Evolutionary conservation across 2,329 filamentous ascomycete species (phyloP), one percentile per base, ranked within the genome.

Genomic region (Tolypocladium pustulatum): DNA sequence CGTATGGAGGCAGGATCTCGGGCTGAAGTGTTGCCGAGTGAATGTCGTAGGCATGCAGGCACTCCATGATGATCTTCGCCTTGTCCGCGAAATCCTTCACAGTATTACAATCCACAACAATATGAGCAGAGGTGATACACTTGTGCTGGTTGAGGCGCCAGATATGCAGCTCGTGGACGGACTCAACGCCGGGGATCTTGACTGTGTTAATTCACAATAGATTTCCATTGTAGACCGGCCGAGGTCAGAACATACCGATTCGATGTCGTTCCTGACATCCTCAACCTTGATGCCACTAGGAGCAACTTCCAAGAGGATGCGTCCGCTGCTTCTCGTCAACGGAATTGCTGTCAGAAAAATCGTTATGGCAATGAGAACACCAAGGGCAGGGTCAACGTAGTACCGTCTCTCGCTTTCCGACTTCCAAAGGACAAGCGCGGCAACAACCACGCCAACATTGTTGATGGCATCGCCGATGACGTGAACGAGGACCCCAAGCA

Each of bases 91-190:
- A 90, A 55, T 75, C 74, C 40, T 75, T 69, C 30, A 89, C 70
- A 10, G 79, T 78, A 56, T 79, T 75, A 61, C 84, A 80, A 1
- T 79, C 77, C 20, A 90, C 80, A 0, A 87, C 78, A 1, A 91
- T 74, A 66, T 90, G 88, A 1, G 85, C 87, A 0, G 85, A 85
- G 9, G 88, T 88, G 54, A 91, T 78, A 4, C 82, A 77, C 65
- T 89, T 90, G 56, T 78, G 78, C 71, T 92, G 87, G 66, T 88
- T 84, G 3, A 91, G 77, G 2, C 84, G 79, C 88, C 89, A 91
- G 61, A 90, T 81, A 64, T 90, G 87, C 20, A 91, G 75, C 64
- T 91, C 86, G 62, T 90, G 87, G 17, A 91, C 79, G 0, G 84
- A 84, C 25, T 82, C 69, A 22, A 91, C 78, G 0, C 87, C 87